Evolutionary conservation across 257 asterid genomes (phyloP).

Genomic region (Solanum medicagineum): DNA sequence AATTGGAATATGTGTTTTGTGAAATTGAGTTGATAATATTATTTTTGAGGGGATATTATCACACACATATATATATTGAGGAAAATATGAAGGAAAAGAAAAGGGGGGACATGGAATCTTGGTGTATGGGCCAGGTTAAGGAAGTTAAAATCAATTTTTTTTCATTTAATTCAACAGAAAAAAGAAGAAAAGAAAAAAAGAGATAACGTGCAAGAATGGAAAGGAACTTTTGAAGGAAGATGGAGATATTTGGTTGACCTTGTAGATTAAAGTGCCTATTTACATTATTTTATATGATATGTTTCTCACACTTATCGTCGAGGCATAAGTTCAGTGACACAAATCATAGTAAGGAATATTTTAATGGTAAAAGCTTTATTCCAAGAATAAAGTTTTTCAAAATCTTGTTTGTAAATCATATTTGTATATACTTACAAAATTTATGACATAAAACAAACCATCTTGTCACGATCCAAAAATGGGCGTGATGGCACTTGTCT

Average conservation of each 20-base stretch:
- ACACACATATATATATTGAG: not conserved
- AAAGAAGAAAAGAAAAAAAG: not conserved
- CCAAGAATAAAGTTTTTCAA: too few species aligned
- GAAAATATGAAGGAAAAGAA: not conserved
- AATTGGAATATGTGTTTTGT: not conserved
- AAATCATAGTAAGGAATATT: too few species aligned
- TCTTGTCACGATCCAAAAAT: too few species aligned
- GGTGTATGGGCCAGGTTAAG: constrained; percentile 6
- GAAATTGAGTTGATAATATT: not conserved
- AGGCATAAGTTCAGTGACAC: too few species aligned
- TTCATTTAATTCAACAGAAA: not conserved
- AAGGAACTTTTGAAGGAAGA: not conserved
- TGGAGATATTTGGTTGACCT: constrained; percentile 3
- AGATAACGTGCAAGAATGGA: not conserved
- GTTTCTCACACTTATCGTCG: too few species aligned
- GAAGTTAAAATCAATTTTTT: constrained; percentile 1
- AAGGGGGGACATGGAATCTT: constrained; percentile 37
- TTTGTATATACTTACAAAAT: too few species aligned
- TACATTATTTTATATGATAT: not conserved
- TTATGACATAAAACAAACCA: too few species aligned
- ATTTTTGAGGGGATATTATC: not conserved
- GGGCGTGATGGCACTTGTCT: too few species aligned
- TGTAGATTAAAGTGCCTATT: not conserved
- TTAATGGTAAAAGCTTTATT: too few species aligned
- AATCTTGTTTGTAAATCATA: too few species aligned